Conservation (phyloP, 2,329 filamentous ascomycete species). For the Talaromyces rugulosus region DNA sequence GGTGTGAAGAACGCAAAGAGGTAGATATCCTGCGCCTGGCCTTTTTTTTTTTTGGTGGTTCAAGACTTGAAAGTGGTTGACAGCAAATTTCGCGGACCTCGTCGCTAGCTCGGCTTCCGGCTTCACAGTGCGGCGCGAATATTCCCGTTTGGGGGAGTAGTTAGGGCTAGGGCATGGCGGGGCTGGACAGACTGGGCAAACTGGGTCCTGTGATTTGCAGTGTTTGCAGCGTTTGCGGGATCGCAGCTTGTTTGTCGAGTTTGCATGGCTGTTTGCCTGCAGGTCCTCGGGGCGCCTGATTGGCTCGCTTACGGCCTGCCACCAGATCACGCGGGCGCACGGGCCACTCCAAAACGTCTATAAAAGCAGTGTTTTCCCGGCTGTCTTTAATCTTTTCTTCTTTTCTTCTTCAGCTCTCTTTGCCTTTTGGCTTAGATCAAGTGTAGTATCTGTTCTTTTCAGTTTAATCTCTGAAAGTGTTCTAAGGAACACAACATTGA, state of each 20-base stretch:
- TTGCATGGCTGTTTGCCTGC: constrained; percentile 1
- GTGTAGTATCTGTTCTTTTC: constrained; percentile 96
- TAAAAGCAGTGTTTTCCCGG: constrained; percentile 25
- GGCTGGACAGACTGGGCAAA: not conserved
- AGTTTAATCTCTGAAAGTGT: constrained; percentile 92
- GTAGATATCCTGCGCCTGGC: constrained; percentile 78
- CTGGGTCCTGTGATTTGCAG: not conserved
- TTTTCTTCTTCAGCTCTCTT: constrained; percentile 48
- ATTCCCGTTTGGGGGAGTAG: constrained; percentile 21
- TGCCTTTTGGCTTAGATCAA: constrained; percentile 75
- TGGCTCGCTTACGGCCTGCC: constrained; percentile 1
- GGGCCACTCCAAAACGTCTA: constrained; percentile 15
- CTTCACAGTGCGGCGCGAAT: not conserved
- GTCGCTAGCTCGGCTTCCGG: not conserved
- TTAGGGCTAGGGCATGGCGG: constrained; percentile 19
- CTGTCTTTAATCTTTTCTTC: constrained; percentile 33
- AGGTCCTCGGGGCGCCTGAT: not conserved
- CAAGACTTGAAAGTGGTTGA: not conserved
- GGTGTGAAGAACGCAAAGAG: constrained; percentile 66
- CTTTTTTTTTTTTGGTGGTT: not conserved
- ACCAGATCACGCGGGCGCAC: constrained; percentile 15
- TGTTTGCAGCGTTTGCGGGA: constrained; percentile 1
- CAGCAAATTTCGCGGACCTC: not conserved
- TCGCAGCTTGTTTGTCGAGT: constrained; percentile 2
- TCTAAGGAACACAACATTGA: constrained; percentile 68